These are phyloP conservation scores for Cytidiella melzeri DNA, from an alignment of 768 basidiomycete species.

Conservation along the genomic window DNA sequence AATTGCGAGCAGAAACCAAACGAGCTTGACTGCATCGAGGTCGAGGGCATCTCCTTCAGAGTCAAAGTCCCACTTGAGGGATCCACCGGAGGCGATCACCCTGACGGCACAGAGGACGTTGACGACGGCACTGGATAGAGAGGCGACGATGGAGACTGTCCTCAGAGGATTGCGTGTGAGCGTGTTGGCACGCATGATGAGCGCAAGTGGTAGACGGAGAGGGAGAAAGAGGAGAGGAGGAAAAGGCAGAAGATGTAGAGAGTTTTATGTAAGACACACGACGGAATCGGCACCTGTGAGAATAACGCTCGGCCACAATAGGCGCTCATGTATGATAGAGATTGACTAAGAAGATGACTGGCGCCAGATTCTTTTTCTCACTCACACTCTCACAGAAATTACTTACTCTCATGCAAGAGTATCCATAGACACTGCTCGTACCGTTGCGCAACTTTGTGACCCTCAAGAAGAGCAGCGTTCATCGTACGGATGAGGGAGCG, in stretches of 20 bases:
- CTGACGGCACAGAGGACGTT: slow-evolving; percentile 36
- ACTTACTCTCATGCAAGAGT: no score
- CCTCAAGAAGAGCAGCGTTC: no score
- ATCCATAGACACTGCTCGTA: no score
- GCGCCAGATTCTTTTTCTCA: no score
- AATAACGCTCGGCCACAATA: no score
- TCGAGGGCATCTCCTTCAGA: slow-evolving; percentile 37
- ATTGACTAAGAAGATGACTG: no score
- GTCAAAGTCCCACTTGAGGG: slow-evolving; percentile 40
- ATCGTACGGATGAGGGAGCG: no score
- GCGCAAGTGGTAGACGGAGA: background rate
- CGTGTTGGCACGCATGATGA: background rate
- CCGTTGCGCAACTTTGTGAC: no score
- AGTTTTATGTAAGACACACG: background rate
- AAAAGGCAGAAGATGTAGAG: background rate
- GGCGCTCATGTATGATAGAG: no score
- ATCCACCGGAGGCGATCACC: slow-evolving; percentile 38
- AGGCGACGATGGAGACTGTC: slow-evolving; percentile 31
- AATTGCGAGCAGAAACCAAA: slow-evolving; percentile 57
- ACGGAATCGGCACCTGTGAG: no score
- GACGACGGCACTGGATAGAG: slow-evolving; percentile 33
- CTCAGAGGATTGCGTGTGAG: slow-evolving; percentile 22
- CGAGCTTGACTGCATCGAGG: slow-evolving; percentile 36
- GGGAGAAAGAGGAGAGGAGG: background rate
- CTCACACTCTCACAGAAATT: no score